These are phyloP conservation scores for Camillea tinctor DNA, from an alignment of 2,329 filamentous ascomycete species.

Conservation along the genomic window DNA sequence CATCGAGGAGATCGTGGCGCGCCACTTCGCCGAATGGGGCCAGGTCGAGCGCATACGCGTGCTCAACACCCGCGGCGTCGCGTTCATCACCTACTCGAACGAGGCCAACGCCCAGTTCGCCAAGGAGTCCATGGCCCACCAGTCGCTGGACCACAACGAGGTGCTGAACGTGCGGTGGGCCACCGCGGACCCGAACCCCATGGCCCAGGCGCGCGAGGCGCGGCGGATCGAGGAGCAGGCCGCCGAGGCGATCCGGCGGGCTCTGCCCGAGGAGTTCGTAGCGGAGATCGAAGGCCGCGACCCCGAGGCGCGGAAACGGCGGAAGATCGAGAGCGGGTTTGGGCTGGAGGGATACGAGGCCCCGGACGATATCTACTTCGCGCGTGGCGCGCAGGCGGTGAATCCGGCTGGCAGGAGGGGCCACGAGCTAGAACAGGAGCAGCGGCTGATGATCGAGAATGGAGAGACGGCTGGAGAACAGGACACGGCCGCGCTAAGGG, in stretches of 20 bases:
- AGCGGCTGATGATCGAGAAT: conserved; percentile 56
- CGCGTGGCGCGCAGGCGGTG: conserved; percentile 68
- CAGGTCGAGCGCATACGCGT: conserved; percentile 86
- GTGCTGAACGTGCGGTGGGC: conserved; percentile 96
- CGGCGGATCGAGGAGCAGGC: conserved; percentile 91
- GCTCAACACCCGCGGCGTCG: conserved; percentile 84
- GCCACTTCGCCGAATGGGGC: conserved; percentile 97
- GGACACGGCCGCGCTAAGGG: conserved; percentile 38
- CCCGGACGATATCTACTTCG: conserved; percentile 91
- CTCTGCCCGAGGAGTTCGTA: conserved; percentile 85
- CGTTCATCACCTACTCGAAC: conserved; percentile 91
- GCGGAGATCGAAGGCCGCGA: conserved; percentile 92
- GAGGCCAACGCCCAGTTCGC: conserved; percentile 89
- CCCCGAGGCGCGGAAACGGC: conserved; percentile 79
- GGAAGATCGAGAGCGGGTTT: conserved; percentile 86
- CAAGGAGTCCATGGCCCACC: conserved; percentile 94
- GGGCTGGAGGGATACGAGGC: conserved; percentile 90
- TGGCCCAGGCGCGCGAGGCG: conserved; percentile 89
- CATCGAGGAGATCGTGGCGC: conserved; percentile 91
- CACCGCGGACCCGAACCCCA: conserved; percentile 91
- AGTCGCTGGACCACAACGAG: conserved; percentile 86
- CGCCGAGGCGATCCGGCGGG: conserved; percentile 85
- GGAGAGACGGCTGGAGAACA: conserved; percentile 48
- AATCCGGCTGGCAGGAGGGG: conserved; percentile 59
- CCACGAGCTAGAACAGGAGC: conserved; percentile 62